Evolutionary conservation across 202 grass and related monocot genomes (phyloP), one percentile per base, ranked within the genome.

Genomic region (Zoysia matrella): DNA sequence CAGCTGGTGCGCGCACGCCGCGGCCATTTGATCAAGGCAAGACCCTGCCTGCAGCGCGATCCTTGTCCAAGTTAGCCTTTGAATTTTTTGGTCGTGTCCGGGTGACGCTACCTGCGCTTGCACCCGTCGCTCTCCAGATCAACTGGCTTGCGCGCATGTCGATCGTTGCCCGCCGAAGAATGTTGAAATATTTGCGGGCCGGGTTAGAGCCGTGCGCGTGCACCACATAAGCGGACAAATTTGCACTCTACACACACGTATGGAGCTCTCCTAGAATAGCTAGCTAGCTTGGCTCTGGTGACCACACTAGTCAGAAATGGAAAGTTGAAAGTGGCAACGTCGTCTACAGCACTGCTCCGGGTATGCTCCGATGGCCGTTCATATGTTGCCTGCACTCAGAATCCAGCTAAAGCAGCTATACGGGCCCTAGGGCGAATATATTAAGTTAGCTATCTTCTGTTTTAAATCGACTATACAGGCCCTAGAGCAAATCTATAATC

Each of bases 101-200:
- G 80, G 49, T 75, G 84, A 75, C 14, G 65, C 5, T 52, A 5
- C n/a, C 22, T 65, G 74, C 78, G 79, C 74, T 69, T 90, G 88
- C 74, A 69, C 83, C 79, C 50, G 83, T 90, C 79, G 74, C 72
- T 83, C 73, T 86, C 79, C 44, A n/a, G 5, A 10, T 79, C 30
- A 36, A 36, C 30, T 84, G 86, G 84, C 75, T 84, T 30, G 62
- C 40, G 69, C 76, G 43, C 18, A 47, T 65, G 1, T 16, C 30
- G 30, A 36, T 36, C 30, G 15, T 60, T 9, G 65, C 52, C 70
- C 74, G 0, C 47, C 47, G 55, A 82, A 39, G 88, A 83, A 86
- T 83, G 75, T 79, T 86, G 84, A 86, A 52, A 6, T 15, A 58
- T 18, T 82, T 60, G 7, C 10, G 40, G 30, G 30, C 30, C 6